Conservation (phyloP, 495 filamentous ascomycete genomes). For the Aspergillus incahuasiensis region DNA sequence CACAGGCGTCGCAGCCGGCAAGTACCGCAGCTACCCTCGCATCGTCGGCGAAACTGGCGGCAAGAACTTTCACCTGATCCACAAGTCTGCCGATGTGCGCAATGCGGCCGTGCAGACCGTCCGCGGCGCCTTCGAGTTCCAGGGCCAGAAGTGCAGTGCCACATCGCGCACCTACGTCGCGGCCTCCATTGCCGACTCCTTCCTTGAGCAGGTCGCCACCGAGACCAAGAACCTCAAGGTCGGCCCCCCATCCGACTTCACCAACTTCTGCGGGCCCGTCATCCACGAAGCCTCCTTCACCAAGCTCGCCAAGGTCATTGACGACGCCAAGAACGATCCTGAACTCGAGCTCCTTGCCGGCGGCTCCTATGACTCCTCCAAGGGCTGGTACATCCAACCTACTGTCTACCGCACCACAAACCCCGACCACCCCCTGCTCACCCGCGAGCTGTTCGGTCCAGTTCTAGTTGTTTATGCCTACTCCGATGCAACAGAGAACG, state of each 20-base stretch:
- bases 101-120: conserved; percentile 76
- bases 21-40: conserved; percentile 72
- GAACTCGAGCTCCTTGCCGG: conserved; percentile 59
- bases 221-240: conserved; percentile 64
- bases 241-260: conserved; percentile 63
- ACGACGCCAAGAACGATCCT: conserved; percentile 56
- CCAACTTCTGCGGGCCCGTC: conserved; percentile 56
- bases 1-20: conserved; percentile 62
- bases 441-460: conserved; percentile 61
- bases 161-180: conserved; percentile 73
- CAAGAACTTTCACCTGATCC: conserved; percentile 85
- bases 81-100: conserved; percentile 65
- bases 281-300: conserved; percentile 53
- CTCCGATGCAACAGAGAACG: conserved; percentile 48
- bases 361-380: conserved; percentile 53
- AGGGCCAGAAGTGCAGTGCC: conserved; percentile 85
- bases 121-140: conserved; percentile 80
- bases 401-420: conserved; percentile 64
- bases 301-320: conserved; percentile 52
- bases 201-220: conserved; percentile 55
- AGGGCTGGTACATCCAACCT: conserved; percentile 64
- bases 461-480: conserved; percentile 58
- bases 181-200: conserved; percentile 62
- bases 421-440: conserved; percentile 57
- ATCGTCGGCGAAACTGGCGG: conserved; percentile 84